Evolutionary conservation across 148 eudicot species (phyloP).

Genomic region (Selenicereus undatus): DNA sequence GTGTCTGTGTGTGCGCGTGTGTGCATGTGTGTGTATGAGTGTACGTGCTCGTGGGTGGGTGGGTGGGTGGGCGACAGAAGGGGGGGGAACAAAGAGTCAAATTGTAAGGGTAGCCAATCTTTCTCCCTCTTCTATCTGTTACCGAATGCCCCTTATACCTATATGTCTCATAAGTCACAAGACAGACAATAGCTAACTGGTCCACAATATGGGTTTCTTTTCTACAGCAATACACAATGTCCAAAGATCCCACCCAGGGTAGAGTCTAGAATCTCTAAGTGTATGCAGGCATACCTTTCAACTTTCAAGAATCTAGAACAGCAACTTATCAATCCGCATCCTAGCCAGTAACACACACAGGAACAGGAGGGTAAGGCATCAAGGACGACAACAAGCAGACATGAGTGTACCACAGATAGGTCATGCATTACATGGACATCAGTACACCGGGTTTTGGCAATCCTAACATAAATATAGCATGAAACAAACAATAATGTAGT

Average conservation of each 20-base stretch:
- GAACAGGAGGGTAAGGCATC: not conserved
- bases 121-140: not conserved
- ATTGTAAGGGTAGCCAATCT: not conserved
- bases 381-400: not conserved
- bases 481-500: not conserved
- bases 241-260: not conserved
- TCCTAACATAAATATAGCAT: too few relatives aligned
- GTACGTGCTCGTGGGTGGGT: too few relatives aligned
- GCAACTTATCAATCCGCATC: not conserved
- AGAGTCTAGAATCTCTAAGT: not conserved
- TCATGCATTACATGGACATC: not conserved
- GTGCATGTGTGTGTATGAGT: too few relatives aligned
- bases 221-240: not conserved
- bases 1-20: too few relatives aligned
- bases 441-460: not conserved
- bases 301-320: not conserved
- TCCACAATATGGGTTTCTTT: not conserved
- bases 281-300: not conserved
- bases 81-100: not conserved
- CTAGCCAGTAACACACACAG: not conserved
- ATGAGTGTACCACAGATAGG: not conserved
- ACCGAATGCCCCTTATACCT: not conserved
- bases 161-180: not conserved
- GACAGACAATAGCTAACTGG: not conserved
- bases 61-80: not conserved